Evolutionary conservation across 73 alveolate genomes (phyloP), one percentile per base, ranked within the genome.

Genomic region (Paramecium sexaurelia): DNA sequence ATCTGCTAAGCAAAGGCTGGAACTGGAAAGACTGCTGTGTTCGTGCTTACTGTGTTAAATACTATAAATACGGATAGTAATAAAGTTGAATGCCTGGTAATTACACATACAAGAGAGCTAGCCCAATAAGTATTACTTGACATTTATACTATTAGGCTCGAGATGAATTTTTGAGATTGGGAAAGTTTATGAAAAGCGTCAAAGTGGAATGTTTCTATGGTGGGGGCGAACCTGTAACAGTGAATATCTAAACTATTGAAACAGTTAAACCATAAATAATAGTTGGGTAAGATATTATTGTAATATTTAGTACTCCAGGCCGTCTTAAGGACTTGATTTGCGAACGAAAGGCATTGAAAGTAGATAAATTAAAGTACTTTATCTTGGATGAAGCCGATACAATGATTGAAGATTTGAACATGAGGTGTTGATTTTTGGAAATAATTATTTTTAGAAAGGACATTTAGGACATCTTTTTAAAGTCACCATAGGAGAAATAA

Each of bases 1-100:
- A 68, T 88, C 84, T 88, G 94, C 83, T 92, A 97, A 96, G 99
- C 99, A 92, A 98, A 97, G 91, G 91, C 98, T 66, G 99, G 99
- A 92, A 99, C 99, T 99, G 99, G 99, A 78, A 99, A 99, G 97
- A 99, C 99, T 39, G 99, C 99, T 39, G 99, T 99, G 75, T 99
- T 98, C 88, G 99, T 99, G 47, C 92, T 99, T 88, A 96, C 99
- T 7, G 98, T 98, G 90, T 96, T 99, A 33, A 97, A 98, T 57
- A 95, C 98, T 91, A 91, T 99, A 67, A 98, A 97, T 69, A 95
- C 95, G 85, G 97, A 97, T 69, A 98, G 98, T 68, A 97, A 98
- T 92, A 99, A 99, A 32, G 99, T 97, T 88, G 91, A 98, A 27
- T 99, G 99, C 37, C 92, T 99, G 66, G 98, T 99, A 75, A 96